Evolutionary conservation across 1,139 yeast species (phyloP), one percentile per base, ranked within the genome.

Genomic region (Fermentozyma sake): DNA sequence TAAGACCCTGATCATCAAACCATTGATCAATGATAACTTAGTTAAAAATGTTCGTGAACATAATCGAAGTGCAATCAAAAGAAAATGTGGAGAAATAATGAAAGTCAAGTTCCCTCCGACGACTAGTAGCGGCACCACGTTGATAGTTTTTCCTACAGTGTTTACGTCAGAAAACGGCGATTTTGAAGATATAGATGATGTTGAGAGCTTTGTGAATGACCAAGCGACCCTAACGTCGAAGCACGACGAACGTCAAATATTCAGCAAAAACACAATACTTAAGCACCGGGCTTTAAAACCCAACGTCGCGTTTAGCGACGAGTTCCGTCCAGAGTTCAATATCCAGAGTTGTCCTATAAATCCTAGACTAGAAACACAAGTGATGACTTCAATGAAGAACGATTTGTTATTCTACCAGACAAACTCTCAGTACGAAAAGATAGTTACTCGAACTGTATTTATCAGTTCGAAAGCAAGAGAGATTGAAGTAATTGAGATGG

Each of bases 391-490:
- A 9, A 76, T 77, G 82, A 76, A 71, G 41, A 62, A 63, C 33
- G 83, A 76, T 42, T 46, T 76, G 30, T 46, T 61, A 16, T 65
- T 64, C 36, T 62, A 56, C 35, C 70, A 61, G 38, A 62, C 58
- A 32, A 60, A 58, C 37, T 58, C 60, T 30, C 52, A 51, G 10
- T 55, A 50, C 28, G 56, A 50, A 12, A 42, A 46, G 24, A 58
- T 66, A 4, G 45, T 50, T 8, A 53, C 69, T 6, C 43, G 62
- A 20, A 62, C 72, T 0, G 46, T 68, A 3, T 60, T 65, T 29
- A 48, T 76, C 3, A 71, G 77, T 30, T 52, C 76, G 26, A 49
- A 81, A 22, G 76, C 77, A 1, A 52, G 81, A 16, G 83, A 76
- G 38, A 70, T 76, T 27, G 73, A 72, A 41, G 60, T 69, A 24